phyloP scores from a whole-genome alignment of 768 basidiomycete genomes.

The Mycena kentingensis region DNA sequence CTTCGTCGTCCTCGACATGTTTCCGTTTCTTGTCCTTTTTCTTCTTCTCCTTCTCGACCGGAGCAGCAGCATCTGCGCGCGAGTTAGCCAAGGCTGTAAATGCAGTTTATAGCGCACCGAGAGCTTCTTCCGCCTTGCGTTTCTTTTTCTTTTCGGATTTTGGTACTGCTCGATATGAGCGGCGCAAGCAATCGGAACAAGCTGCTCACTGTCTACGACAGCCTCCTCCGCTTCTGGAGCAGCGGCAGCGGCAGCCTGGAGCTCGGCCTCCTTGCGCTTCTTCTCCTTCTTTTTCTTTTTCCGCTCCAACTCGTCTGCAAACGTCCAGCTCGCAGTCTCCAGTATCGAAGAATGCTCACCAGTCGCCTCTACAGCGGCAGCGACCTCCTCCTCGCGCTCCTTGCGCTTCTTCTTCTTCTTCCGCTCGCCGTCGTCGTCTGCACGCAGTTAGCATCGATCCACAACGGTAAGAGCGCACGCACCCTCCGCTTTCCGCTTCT shows the following conservation, averaged over 20 bases:
- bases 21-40: conserved; percentile 44
- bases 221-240: conserved; percentile 13
- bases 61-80: background rate
- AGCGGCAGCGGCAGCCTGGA: conserved; percentile 24
- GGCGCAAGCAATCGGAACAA: background rate
- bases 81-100: too few species aligned
- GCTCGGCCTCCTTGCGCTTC: conserved; percentile 34
- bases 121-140: conserved; percentile 36
- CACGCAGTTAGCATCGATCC: conserved; percentile 9
- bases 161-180: conserved; percentile 1
- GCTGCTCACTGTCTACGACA: conserved; percentile 13
- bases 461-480: conserved; percentile 22
- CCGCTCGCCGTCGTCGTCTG: conserved; percentile 21
- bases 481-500: conserved; percentile 18
- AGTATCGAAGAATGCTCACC: conserved; percentile 31
- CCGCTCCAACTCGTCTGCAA: conserved; percentile 26
- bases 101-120: background rate
- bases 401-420: conserved; percentile 28
- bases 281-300: conserved; percentile 45
- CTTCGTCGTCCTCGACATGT: conserved; percentile 31
- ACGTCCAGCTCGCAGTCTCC: too few species aligned
- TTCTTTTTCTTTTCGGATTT: conserved; percentile 13
- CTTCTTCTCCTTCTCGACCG: conserved; percentile 39
- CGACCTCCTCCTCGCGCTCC: conserved; percentile 29
- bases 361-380: conserved; percentile 43